Evolutionary conservation across 2,329 filamentous ascomycete species (phyloP).

Genomic region (Hypoxylon sp.): DNA sequence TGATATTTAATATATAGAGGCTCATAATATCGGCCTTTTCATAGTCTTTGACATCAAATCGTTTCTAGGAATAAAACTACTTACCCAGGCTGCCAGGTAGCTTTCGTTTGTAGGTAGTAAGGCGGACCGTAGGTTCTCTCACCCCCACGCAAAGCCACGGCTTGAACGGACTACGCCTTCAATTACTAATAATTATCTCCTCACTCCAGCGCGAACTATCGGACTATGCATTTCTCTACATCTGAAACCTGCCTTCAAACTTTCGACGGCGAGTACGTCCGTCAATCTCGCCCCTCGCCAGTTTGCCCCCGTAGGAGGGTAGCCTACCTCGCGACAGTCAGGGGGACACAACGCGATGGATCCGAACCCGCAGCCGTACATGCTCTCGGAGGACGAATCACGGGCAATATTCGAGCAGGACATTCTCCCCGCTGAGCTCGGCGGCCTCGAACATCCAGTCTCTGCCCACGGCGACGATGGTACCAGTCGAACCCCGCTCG

Average conservation of each 20-base stretch:
- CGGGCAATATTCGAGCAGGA: conserved; percentile 51
- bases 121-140: too few relatives aligned
- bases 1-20: background rate
- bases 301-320: background rate
- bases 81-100: too few relatives aligned
- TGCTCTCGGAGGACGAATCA: conserved; percentile 51
- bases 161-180: conserved; percentile 15
- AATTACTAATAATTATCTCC: conserved; percentile 29
- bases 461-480: background rate
- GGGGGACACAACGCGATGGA: conserved; percentile 17
- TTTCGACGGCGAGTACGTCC: background rate
- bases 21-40: too few relatives aligned
- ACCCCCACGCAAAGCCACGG: conserved; percentile 18
- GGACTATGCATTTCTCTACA: conserved; percentile 3
- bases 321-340: background rate
- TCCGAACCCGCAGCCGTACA: conserved; percentile 46
- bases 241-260: background rate
- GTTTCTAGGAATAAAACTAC: too few relatives aligned
- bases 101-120: too few relatives aligned
- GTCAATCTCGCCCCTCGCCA: background rate
- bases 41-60: too few relatives aligned
- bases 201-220: conserved; percentile 2
- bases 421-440: conserved; percentile 54
- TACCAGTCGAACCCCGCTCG: conserved; percentile 50
- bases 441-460: conserved; percentile 25